phyloP scores from a whole-genome alignment of 345 rosid genomes.

The Excoecaria agallocha region DNA sequence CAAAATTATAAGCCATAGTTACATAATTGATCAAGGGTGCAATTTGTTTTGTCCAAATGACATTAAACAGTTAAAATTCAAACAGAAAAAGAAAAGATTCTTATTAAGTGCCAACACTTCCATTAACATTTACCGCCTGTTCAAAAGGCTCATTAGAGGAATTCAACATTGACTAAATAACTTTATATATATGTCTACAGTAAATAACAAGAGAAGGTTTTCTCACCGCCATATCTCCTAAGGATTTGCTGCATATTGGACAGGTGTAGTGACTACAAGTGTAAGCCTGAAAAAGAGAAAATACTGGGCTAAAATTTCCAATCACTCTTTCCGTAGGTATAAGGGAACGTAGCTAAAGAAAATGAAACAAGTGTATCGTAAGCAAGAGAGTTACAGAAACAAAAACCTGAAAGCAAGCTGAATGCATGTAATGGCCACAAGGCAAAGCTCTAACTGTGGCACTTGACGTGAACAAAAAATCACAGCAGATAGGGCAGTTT shows the following conservation, averaged over 20 bases:
- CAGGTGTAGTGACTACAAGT: constrained; percentile 91
- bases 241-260: constrained; percentile 88
- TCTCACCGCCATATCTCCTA: constrained; percentile 95
- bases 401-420: constrained; percentile 88
- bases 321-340: not conserved
- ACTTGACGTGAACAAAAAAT: constrained; percentile 79
- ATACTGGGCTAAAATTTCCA: not conserved
- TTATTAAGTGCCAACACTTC: not conserved
- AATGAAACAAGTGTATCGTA: not conserved
- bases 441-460: constrained; percentile 81
- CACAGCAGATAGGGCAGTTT: constrained; percentile 91
- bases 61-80: not conserved
- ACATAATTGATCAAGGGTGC: no score
- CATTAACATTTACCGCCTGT: not conserved
- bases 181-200: not conserved
- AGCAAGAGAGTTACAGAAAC: constrained; percentile 10
- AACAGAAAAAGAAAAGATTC: not conserved
- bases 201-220: not conserved
- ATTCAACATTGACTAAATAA: not conserved
- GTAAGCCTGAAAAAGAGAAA: constrained; percentile 57
- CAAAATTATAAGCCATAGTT: no score
- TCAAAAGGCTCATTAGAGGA: not conserved
- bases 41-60: not conserved
- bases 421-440: constrained; percentile 93
- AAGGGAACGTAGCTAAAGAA: not conserved